These are phyloP conservation scores for Gracilariopsis chorda DNA, from an alignment of 23 red algal species.

Conservation along the genomic window DNA sequence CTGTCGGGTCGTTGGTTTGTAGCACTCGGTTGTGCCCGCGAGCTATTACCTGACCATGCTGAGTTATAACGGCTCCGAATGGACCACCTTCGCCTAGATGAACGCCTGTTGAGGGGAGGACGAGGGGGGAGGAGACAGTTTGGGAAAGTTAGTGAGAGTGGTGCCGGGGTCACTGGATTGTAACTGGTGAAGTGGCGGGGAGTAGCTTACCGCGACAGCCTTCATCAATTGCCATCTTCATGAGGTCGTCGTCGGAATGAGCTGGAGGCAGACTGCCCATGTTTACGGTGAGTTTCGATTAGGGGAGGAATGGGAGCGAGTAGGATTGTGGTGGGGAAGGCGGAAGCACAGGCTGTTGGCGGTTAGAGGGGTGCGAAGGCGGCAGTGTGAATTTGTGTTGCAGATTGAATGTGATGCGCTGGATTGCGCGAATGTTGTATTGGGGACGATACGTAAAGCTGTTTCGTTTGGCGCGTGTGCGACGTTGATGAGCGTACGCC, in stretches of 20 bases:
- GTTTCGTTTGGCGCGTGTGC: too few species aligned
- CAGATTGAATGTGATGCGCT: too few species aligned
- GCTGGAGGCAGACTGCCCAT: neutral
- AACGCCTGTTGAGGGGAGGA: constrained; percentile 29
- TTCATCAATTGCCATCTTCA: neutral
- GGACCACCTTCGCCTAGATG: constrained; percentile 66
- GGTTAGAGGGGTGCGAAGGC: too few species aligned
- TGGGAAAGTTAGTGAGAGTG: neutral
- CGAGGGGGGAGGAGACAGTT: neutral
- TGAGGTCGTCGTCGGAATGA: neutral
- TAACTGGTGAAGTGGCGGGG: neutral
- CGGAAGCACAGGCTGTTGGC: too few species aligned
- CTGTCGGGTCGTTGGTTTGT: constrained; percentile 79
- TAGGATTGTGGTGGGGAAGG: too few species aligned
- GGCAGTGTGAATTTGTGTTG: too few species aligned
- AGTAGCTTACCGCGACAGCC: neutral
- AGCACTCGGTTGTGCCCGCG: constrained; percentile 75
- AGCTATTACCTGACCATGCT: constrained; percentile 54
- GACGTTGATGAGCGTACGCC: too few species aligned
- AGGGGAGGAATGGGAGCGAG: too few species aligned
- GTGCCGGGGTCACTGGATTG: neutral
- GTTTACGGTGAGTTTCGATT: too few species aligned
- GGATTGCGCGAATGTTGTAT: too few species aligned
- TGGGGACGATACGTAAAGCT: too few species aligned
- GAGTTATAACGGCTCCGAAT: constrained; percentile 83